Evolutionary conservation across 495 filamentous ascomycete species (phyloP).

Genomic region (Eremomyces bilateralis): DNA sequence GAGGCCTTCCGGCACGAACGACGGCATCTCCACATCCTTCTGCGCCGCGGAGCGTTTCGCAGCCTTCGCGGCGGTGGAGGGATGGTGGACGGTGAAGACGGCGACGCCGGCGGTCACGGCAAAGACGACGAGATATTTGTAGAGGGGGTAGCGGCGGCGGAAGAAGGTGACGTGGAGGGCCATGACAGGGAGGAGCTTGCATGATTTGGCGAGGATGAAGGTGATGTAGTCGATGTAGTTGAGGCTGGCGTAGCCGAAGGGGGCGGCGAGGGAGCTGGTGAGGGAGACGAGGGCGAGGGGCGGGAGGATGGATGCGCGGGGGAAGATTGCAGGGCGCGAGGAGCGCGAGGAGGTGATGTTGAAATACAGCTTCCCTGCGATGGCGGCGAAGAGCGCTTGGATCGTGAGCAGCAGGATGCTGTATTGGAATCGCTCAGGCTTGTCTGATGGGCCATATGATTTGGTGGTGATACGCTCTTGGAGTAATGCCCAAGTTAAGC

Average conservation of each 20-base stretch:
- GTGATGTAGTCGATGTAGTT: conserved; percentile 97
- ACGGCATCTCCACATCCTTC: conserved; percentile 31
- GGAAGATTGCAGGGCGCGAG: conserved; percentile 46
- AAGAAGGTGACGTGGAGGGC: conserved; percentile 85
- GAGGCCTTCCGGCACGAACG: too few relatives aligned
- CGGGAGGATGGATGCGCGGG: conserved; percentile 42
- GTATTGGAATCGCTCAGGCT: conserved; percentile 60
- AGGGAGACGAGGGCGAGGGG: conserved; percentile 74
- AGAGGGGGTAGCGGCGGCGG: conserved; percentile 72
- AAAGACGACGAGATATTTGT: conserved; percentile 87
- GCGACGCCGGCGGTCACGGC: conserved; percentile 83
- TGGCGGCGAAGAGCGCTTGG: conserved; percentile 73
- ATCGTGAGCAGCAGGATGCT: conserved; percentile 90
- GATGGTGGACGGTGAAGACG: conserved; percentile 79
- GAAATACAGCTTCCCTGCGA: conserved; percentile 66
- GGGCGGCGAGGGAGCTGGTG: conserved; percentile 68
- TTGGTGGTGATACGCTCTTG: conserved; percentile 97
- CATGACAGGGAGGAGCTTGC: conserved; percentile 97
- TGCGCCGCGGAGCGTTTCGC: conserved; percentile 23
- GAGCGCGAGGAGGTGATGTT: conserved; percentile 28
- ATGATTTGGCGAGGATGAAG: conserved; percentile 91
- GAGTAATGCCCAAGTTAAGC: conserved; percentile 84
- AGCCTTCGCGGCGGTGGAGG: conserved; percentile 43
- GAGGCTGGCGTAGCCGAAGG: conserved; percentile 86
- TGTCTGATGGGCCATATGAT: conserved; percentile 40